Conservation (phyloP, 2,329 filamentous ascomycete genomes). For the Venturia aucupariae region DNA sequence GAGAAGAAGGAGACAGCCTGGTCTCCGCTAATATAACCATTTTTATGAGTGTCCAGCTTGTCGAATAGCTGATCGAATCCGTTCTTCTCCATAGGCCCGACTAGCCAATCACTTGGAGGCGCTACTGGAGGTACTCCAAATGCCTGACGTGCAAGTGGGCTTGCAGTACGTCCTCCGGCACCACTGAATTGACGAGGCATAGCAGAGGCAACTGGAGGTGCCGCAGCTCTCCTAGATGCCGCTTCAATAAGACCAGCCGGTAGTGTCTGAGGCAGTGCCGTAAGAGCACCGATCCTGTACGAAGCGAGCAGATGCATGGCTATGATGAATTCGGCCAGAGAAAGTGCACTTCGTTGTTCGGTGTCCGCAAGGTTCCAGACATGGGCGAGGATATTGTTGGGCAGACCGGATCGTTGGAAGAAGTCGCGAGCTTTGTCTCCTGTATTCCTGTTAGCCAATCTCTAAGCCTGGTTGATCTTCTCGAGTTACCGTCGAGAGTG, state of each 20-base stretch:
- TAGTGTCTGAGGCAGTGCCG: constrained; percentile 67
- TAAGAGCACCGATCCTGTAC: constrained; percentile 74
- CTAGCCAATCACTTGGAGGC: constrained; percentile 64
- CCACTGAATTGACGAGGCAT: constrained; percentile 75
- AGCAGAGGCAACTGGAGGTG: constrained; percentile 43
- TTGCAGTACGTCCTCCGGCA: constrained; percentile 49
- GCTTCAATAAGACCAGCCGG: constrained; percentile 86
- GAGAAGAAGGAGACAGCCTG: constrained; percentile 92
- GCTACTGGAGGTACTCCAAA: constrained; percentile 41
- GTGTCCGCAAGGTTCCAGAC: constrained; percentile 96
- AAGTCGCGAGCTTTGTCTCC: constrained; percentile 86
- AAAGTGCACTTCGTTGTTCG: constrained; percentile 79
- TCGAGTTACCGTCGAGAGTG: constrained; percentile 10
- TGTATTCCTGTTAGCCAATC: constrained; percentile 21
- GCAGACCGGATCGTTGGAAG: constrained; percentile 84
- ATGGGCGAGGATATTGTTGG: constrained; percentile 82
- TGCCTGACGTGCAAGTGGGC: constrained; percentile 45
- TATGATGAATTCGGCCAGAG: constrained; percentile 88
- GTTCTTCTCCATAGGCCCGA: constrained; percentile 73
- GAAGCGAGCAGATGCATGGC: constrained; percentile 96
- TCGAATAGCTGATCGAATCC: constrained; percentile 83
- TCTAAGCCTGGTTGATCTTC: neutral
- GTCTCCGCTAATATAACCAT: constrained; percentile 82
- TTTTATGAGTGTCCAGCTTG: constrained; percentile 69
- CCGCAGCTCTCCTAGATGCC: constrained; percentile 53